Evolutionary conservation across 768 basidiomycete species (phyloP).

Genomic region (Lactarius trivialis): DNA sequence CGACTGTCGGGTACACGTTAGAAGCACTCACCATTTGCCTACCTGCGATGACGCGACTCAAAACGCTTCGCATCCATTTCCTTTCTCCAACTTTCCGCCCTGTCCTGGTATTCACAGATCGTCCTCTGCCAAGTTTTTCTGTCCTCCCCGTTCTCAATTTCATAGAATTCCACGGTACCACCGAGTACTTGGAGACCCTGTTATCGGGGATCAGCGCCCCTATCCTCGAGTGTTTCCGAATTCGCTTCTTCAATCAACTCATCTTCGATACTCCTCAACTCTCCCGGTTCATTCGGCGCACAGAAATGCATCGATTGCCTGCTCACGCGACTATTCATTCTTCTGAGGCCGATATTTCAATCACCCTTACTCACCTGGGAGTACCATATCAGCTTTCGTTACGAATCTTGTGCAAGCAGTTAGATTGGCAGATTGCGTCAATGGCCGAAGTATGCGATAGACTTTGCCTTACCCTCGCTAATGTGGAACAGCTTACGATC

Average conservation of each 20-base stretch:
- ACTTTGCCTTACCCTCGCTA: background rate
- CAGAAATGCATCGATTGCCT: background rate
- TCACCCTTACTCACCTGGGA: background rate
- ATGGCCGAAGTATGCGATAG: background rate
- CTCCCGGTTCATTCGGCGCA: background rate
- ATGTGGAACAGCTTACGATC: background rate
- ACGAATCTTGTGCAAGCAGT: background rate
- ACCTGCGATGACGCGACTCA: background rate
- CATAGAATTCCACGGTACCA: background rate
- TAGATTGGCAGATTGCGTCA: background rate
- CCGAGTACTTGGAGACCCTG: slow-evolving; percentile 6
- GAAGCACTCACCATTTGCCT: background rate
- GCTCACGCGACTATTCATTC: background rate
- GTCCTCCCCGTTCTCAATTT: background rate
- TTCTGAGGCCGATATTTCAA: background rate
- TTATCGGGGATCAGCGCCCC: background rate
- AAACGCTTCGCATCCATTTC: slow-evolving; percentile 1
- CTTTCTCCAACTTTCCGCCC: background rate
- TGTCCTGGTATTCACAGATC: background rate
- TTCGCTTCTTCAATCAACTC: slow-evolving; percentile 2
- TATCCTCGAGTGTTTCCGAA: background rate
- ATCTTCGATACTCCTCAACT: background rate
- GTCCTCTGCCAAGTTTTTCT: too few species aligned
- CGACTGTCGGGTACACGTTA: background rate
- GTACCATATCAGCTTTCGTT: background rate